Percentiles rank a stretch among this genome's conserved stretches.
These are phyloP conservation scores for Opeltia flavorubescens DNA, from an alignment of 495 filamentous ascomycete genomes.

Conservation along the genomic window DNA sequence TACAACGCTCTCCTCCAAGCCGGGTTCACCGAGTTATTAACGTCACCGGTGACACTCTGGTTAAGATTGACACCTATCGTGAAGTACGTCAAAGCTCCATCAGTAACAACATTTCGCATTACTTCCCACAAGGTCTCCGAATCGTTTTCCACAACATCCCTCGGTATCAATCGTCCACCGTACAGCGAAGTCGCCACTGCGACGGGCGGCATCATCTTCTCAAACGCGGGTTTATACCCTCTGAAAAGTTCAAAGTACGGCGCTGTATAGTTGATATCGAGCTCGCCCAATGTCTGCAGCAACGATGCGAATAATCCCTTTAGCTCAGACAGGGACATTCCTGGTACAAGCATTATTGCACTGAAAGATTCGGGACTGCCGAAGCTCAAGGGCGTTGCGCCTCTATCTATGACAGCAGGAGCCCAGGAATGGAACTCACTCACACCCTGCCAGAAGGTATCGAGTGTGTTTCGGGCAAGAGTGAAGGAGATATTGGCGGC, in stretches of 20 bases:
- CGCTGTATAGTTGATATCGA: conserved; percentile 20
- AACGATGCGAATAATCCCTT: conserved; percentile 19
- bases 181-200: conserved; percentile 35
- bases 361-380: conserved; percentile 36
- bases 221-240: conserved; percentile 33
- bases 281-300: conserved; percentile 13
- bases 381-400: conserved; percentile 33
- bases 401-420: conserved; percentile 34
- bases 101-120: conserved; percentile 27
- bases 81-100: conserved; percentile 28
- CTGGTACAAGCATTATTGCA: conserved; percentile 24
- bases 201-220: conserved; percentile 28
- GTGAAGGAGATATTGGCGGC: conserved; percentile 22
- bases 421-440: conserved; percentile 26
- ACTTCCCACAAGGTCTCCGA: conserved; percentile 27
- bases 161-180: conserved; percentile 45
- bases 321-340: conserved; percentile 20
- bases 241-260: conserved; percentile 19
- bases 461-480: conserved; percentile 17
- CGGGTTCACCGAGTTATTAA: conserved; percentile 40
- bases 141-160: conserved; percentile 29
- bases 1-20: conserved; percentile 44
- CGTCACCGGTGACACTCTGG: conserved; percentile 26
- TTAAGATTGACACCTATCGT: conserved; percentile 31
- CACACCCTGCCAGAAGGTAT: conserved; percentile 30